A percentile compares a stretch with the other conserved stretches of the same genome.
These are phyloP conservation scores for Capsella rubella DNA, from an alignment of 441 rosid species.

Conservation along the genomic window DNA sequence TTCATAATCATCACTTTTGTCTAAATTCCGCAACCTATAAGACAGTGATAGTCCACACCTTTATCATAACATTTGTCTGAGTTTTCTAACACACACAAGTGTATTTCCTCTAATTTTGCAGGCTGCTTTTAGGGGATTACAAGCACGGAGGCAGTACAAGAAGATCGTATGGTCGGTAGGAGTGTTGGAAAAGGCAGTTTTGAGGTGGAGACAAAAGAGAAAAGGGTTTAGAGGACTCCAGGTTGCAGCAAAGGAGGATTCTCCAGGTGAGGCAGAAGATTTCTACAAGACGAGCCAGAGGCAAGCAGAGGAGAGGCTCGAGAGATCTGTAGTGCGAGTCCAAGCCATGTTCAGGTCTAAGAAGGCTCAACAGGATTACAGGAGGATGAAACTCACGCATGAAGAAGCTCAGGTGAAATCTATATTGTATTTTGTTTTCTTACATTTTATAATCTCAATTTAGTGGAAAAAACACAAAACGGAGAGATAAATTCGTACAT, in stretches of 20 bases:
- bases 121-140: slow-evolving; percentile 91
- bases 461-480: background rate
- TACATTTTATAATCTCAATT: background rate
- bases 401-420: slow-evolving; percentile 67
- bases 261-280: slow-evolving; percentile 58
- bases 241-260: slow-evolving; percentile 42
- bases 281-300: slow-evolving; percentile 74
- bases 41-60: background rate
- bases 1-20: background rate
- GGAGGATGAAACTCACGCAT: slow-evolving; percentile 80
- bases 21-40: background rate
- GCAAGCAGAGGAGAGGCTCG: slow-evolving; percentile 95
- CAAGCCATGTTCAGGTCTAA: slow-evolving; percentile 97
- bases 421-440: background rate
- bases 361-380: slow-evolving; percentile 91
- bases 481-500: background rate
- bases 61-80: slow-evolving; percentile 7
- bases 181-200: slow-evolving; percentile 84
- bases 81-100: slow-evolving; percentile 3
- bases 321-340: slow-evolving; percentile 80
- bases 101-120: slow-evolving; percentile 41
- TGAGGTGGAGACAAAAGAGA: slow-evolving; percentile 92
- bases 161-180: slow-evolving; percentile 96
- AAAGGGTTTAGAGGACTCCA: slow-evolving; percentile 86
- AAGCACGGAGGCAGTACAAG: slow-evolving; percentile 76